phyloP scores from a whole-genome alignment of 352 stramenopile genomes.

The Phytopythium montanum region DNA sequence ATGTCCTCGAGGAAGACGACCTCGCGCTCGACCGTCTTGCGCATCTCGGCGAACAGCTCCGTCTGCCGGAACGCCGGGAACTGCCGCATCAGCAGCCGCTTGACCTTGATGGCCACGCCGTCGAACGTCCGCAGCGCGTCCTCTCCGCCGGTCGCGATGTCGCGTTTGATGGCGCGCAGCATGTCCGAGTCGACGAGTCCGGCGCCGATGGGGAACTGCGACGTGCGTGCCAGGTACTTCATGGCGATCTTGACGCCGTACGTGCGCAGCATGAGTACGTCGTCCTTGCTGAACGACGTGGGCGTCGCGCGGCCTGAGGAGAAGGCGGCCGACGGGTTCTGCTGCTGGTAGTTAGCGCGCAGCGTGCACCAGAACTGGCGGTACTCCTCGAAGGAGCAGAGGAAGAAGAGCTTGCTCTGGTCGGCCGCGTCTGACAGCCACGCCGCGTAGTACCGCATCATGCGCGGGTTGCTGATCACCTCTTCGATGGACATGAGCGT shows the following conservation, averaged over 20 bases:
- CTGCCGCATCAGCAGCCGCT: slow-evolving; percentile 73
- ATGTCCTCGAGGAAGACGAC: slow-evolving; percentile 83
- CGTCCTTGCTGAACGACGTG: slow-evolving; percentile 74
- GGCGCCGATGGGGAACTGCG: slow-evolving; percentile 72
- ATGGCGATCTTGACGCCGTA: slow-evolving; percentile 87
- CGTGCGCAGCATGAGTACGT: slow-evolving; percentile 76
- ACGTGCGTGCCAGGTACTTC: slow-evolving; percentile 77
- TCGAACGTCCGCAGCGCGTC: slow-evolving; percentile 82
- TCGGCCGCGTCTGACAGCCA: slow-evolving; percentile 50
- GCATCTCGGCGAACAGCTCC: slow-evolving; percentile 79
- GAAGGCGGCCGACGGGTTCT: slow-evolving; percentile 11
- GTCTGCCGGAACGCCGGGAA: slow-evolving; percentile 81
- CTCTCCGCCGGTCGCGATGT: slow-evolving; percentile 73
- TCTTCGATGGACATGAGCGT: slow-evolving; percentile 72
- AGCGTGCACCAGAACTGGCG: slow-evolving; percentile 71
- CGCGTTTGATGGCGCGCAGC: slow-evolving; percentile 68
- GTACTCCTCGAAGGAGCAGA: slow-evolving; percentile 76
- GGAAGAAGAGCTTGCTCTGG: slow-evolving; percentile 80
- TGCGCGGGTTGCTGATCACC: slow-evolving; percentile 71
- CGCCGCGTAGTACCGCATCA: slow-evolving; percentile 79
- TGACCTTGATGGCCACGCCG: slow-evolving; percentile 67
- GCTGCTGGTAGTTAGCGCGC: slow-evolving; percentile 53
- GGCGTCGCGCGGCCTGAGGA: not conserved
- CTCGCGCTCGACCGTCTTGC: slow-evolving; percentile 71
- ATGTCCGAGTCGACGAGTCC: slow-evolving; percentile 55